phyloP scores from a whole-genome alignment of 2,329 filamentous ascomycete genomes.

The Alternaria burnsii region DNA sequence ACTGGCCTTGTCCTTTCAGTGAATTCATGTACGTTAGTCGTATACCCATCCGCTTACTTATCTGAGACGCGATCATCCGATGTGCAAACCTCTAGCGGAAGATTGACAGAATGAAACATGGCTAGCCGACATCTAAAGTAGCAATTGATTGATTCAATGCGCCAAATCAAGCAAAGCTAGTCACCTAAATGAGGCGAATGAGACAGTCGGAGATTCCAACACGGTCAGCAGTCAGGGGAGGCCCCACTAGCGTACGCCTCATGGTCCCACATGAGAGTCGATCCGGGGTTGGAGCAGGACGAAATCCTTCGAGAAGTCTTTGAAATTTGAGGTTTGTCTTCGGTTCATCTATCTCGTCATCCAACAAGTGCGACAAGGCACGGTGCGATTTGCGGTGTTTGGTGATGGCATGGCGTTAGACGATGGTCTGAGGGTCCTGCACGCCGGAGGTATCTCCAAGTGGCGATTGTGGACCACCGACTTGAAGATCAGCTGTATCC shows the following conservation, averaged over 20 bases:
- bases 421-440: not conserved
- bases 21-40: not conserved
- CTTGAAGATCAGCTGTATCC: constrained; percentile 10
- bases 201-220: constrained; percentile 12
- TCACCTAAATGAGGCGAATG: constrained; percentile 14
- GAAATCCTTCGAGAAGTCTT: constrained; percentile 18
- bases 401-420: constrained; percentile 5
- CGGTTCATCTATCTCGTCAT: not conserved
- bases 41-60: not conserved
- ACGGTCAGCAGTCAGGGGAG: constrained; percentile 21
- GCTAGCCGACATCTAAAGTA: constrained; percentile 14
- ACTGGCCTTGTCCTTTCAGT: not conserved
- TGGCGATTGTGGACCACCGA: not conserved
- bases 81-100: constrained; percentile 4
- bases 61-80: constrained; percentile 3
- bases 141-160: constrained; percentile 13
- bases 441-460: not conserved
- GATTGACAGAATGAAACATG: not conserved
- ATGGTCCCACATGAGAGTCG: constrained; percentile 37
- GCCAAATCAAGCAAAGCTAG: constrained; percentile 3
- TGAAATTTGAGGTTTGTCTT: constrained; percentile 6
- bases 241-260: constrained; percentile 38
- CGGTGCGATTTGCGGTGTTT: not conserved
- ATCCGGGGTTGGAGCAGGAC: constrained; percentile 23
- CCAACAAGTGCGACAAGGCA: not conserved